Evolutionary conservation across 1,284 basidiomycete genomes (phyloP), one percentile per base, ranked within the genome.

Genomic region (Boletus austroedulis): DNA sequence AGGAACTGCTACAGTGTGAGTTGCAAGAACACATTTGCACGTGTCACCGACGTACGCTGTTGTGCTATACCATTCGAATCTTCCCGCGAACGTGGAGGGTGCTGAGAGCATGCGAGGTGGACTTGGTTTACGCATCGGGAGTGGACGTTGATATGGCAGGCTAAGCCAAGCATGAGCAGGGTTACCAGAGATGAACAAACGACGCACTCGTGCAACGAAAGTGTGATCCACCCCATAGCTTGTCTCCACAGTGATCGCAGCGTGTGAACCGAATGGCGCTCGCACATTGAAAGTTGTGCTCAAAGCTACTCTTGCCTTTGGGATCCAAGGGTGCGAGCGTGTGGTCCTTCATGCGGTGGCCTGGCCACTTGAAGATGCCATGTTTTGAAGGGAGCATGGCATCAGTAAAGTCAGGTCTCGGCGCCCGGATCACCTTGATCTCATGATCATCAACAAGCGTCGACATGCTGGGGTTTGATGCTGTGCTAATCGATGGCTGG

Each of bases 181-280:
- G 50, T 45, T 15, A 26, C 24, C 43, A 53, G 11, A 17, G 32
- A 49, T 7, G 11, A 26, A 34, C 23, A 38, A 26, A 40, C 50
- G 31, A 58, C 49, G 72, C 67, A 94, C 94, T 80, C 60, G 87
- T 83, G 72, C 96, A 99, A 34, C 92, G 87, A 58, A 94, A 81
- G 73, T 95, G 93, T 40, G 95, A 87, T 8, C 95, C 96, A 7
- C 96, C 96, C 95, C 95, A 99, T 88, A 99, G 89, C 79, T 98
- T 99, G 70, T 98, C 97, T 41, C 89, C 89, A 72, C 96, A 99
- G 57, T 96, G 89, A 69, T 98, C 95, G 72, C 96, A 99, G 47
- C 93, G 82, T 19, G 92, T 89, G 57, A 97, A 92, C 34, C 95
- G 84, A 60, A 99, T 79, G 24, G 95, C 85, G 68, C 89, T 96